Evolutionary conservation across 2,329 filamentous ascomycete genomes (phyloP).

Genomic region (Magnaporthiopsis rhizophila): DNA sequence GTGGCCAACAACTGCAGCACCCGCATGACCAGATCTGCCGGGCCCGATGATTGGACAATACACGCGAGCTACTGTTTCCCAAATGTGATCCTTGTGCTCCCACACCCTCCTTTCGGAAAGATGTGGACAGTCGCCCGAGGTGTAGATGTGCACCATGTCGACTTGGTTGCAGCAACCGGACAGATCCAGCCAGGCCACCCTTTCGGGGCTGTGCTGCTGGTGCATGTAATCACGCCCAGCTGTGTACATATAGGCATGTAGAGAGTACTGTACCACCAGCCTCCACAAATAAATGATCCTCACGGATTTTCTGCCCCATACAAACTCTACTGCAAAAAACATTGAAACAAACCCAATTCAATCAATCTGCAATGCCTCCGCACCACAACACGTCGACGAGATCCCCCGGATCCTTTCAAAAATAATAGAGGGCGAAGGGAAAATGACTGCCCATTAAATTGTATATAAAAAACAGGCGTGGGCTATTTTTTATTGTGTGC

Average conservation of each 20-base stretch:
- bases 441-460: too few species aligned
- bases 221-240: background rate
- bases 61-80: background rate
- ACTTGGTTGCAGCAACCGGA: background rate
- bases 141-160: background rate
- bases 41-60: background rate
- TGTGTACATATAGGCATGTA: background rate
- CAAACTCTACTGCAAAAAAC: too few species aligned
- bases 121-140: background rate
- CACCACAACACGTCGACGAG: too few species aligned
- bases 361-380: too few species aligned
- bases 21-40: background rate
- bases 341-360: too few species aligned
- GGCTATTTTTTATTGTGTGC: too few species aligned
- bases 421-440: too few species aligned
- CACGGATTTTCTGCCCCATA: too few species aligned
- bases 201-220: background rate
- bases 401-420: too few species aligned
- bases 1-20: background rate
- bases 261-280: too few species aligned
- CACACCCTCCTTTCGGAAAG: background rate
- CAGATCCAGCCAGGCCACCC: background rate
- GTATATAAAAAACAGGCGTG: too few species aligned
- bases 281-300: too few species aligned
- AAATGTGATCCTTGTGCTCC: background rate